Conservation (phyloP, 2,329 filamentous ascomycete genomes). For the Ilyonectria sp. region DNA sequence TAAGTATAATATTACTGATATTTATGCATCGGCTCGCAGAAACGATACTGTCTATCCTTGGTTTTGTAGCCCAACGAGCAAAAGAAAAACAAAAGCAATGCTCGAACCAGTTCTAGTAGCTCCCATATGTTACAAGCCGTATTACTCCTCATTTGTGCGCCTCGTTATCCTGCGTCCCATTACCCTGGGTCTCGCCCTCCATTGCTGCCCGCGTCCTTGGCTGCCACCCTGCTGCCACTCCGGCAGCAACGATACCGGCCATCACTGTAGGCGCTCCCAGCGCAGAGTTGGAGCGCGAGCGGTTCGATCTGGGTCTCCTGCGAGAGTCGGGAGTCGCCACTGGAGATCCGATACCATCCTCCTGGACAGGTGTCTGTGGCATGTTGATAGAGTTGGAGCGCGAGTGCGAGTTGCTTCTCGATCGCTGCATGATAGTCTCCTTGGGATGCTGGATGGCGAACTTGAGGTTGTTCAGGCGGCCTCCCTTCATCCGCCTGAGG, state of each 20-base stretch:
- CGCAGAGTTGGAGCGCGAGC: constrained; percentile 78
- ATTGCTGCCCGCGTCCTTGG: constrained; percentile 63
- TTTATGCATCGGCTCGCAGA: constrained; percentile 11
- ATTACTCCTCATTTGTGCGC: constrained; percentile 47
- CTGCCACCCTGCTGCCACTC: constrained; percentile 83
- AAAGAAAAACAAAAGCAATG: constrained; percentile 39
- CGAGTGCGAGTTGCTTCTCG: constrained; percentile 75
- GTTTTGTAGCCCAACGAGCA: constrained; percentile 34
- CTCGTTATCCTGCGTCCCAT: constrained; percentile 40
- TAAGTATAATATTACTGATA: constrained; percentile 30
- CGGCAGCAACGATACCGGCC: constrained; percentile 86
- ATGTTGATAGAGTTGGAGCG: constrained; percentile 74
- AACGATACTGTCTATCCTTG: constrained; percentile 38
- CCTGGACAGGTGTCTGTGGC: constrained; percentile 75
- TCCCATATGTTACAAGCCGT: constrained; percentile 36
- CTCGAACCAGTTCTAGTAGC: constrained; percentile 29
- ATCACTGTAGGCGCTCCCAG: constrained; percentile 83
- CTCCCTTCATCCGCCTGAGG: constrained; percentile 85
- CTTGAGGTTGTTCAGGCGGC: constrained; percentile 84
- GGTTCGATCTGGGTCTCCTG: constrained; percentile 76
- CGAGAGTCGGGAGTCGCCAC: constrained; percentile 73
- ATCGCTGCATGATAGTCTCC: constrained; percentile 75
- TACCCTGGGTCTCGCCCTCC: constrained; percentile 37
- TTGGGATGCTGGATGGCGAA: constrained; percentile 84
- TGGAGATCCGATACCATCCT: constrained; percentile 65